A percentile compares a stretch with the other conserved stretches of the same genome.
These are phyloP conservation scores for Acorus gramineus DNA, from an alignment of 106 monocot genomes.

Conservation along the genomic window DNA sequence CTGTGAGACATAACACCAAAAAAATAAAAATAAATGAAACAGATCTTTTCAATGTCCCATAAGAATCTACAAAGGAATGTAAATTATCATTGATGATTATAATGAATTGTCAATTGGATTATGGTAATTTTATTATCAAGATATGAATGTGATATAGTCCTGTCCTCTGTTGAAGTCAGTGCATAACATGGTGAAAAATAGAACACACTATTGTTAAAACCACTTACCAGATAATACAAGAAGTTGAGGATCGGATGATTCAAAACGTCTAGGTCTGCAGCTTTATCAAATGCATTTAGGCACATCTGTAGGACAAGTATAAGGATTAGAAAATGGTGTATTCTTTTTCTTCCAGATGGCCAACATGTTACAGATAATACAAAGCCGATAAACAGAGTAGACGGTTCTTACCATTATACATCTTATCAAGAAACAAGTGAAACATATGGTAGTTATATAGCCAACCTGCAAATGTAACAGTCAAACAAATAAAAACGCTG, in stretches of 20 bases:
- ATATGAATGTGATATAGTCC: too few relatives aligned
- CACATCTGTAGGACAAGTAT: conserved; percentile 46
- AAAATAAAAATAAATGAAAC: not conserved
- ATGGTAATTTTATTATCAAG: too few relatives aligned
- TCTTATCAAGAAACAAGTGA: conserved; percentile 77
- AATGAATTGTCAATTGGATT: too few relatives aligned
- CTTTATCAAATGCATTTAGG: conserved; percentile 70
- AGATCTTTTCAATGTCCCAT: not conserved
- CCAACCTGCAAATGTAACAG: conserved; percentile 54
- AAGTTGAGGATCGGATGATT: conserved; percentile 82
- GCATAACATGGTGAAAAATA: too few relatives aligned
- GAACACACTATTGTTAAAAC: too few relatives aligned
- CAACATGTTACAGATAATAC: not conserved
- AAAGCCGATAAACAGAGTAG: not conserved
- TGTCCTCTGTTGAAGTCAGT: too few relatives aligned
- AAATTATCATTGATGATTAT: too few relatives aligned
- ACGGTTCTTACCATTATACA: conserved; percentile 66
- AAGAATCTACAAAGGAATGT: too few relatives aligned
- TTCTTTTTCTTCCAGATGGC: not conserved
- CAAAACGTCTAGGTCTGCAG: conserved; percentile 73
- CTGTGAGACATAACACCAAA: conserved; percentile 18
- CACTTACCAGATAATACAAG: conserved; percentile 67
- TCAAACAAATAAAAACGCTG: not conserved
- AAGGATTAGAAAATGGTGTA: not conserved
- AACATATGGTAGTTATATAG: conserved; percentile 86